These are phyloP conservation scores for Begonia loranthoides DNA, from an alignment of 306 rosid species.

Conservation along the genomic window DNA sequence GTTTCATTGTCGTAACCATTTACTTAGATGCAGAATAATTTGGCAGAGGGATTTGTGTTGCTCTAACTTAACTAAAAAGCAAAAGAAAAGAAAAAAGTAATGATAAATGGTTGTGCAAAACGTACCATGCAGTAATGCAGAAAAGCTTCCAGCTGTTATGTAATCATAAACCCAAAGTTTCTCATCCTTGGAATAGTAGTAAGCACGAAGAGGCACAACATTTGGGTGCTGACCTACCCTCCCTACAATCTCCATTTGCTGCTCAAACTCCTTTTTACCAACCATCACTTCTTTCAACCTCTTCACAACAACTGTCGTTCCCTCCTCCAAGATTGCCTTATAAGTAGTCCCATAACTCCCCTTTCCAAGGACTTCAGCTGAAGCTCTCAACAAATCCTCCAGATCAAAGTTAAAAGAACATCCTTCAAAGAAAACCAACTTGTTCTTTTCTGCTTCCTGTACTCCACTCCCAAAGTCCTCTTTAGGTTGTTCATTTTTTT, in stretches of 20 bases:
- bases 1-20: too few relatives aligned
- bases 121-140: conserved; percentile 22
- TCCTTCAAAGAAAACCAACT: conserved; percentile 28
- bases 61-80: background rate
- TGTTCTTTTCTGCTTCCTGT: conserved; percentile 30
- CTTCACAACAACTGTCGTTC: conserved; percentile 26
- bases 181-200: conserved; percentile 29
- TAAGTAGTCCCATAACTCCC: conserved; percentile 31
- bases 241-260: conserved; percentile 28
- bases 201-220: conserved; percentile 26
- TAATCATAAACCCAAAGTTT: conserved; percentile 25
- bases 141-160: conserved; percentile 18
- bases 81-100: background rate
- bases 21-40: too few relatives aligned
- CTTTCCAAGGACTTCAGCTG: conserved; percentile 27
- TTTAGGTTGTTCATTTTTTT: conserved; percentile 15
- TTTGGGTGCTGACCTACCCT: conserved; percentile 20
- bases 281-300: conserved; percentile 24
- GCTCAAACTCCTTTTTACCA: conserved; percentile 26
- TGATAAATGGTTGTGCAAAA: background rate
- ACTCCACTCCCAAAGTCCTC: conserved; percentile 35
- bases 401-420: conserved; percentile 22
- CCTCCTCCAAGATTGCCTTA: conserved; percentile 30
- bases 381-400: conserved; percentile 26
- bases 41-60: too few relatives aligned